These are phyloP conservation scores for Fusarium floridanum DNA, from an alignment of 2,329 filamentous ascomycete genomes.

Conservation along the genomic window DNA sequence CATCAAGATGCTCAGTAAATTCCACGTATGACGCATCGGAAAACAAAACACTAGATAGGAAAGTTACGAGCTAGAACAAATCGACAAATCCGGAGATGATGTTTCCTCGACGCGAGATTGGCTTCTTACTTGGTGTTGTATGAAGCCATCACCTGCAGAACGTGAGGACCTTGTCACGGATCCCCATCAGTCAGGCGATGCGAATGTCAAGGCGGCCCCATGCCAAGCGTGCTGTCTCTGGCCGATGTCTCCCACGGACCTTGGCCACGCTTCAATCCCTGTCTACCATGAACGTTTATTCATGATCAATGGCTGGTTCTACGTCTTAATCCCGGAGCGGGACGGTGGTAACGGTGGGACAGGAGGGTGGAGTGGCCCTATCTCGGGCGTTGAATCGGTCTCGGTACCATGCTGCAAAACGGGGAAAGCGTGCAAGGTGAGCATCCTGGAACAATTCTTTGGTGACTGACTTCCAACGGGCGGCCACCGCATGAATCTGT, in stretches of 20 bases:
- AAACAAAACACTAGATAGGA: not conserved
- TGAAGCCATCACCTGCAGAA: conserved; percentile 20
- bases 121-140: conserved; percentile 1
- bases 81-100: conserved; percentile 11
- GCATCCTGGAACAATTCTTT: not conserved
- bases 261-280: conserved; percentile 2
- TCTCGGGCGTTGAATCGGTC: conserved; percentile 18
- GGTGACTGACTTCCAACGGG: not conserved
- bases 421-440: conserved; percentile 20
- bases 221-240: conserved; percentile 28
- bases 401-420: conserved; percentile 29
- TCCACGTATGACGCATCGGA: not conserved
- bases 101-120: conserved; percentile 24
- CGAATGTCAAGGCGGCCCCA: conserved; percentile 7
- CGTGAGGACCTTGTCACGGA: conserved; percentile 25
- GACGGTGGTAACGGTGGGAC: conserved; percentile 42
- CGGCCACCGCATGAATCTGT: conserved; percentile 5
- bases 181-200: conserved; percentile 31
- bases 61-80: not conserved
- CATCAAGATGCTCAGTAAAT: not conserved
- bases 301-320: conserved; percentile 27
- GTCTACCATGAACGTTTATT: conserved; percentile 7
- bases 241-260: conserved; percentile 12
- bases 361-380: conserved; percentile 20
- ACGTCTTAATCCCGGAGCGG: conserved; percentile 24